Evolutionary conservation across 225 moss, liverwort and hornwort genomes (phyloP).

Genomic region (Ulota crispa): DNA sequence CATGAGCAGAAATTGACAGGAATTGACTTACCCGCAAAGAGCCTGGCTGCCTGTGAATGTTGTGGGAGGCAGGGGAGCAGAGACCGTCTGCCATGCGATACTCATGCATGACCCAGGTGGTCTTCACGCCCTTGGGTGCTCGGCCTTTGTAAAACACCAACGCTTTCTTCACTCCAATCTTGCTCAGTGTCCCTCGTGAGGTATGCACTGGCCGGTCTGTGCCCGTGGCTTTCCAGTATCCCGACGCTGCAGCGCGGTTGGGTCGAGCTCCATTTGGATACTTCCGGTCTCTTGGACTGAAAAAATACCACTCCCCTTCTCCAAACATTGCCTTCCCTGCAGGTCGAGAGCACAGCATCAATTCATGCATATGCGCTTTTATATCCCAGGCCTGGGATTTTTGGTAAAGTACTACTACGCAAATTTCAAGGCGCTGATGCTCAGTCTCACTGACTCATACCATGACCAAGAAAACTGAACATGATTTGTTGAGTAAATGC

Average conservation of each 20-base stretch:
- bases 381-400: neutral
- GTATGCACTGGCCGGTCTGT: constrained; percentile 89
- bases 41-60: constrained; percentile 64
- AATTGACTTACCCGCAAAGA: constrained; percentile 67
- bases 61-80: constrained; percentile 46
- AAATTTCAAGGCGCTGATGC: neutral
- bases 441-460: constrained; percentile 2
- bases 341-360: constrained; percentile 7
- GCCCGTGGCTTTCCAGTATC: constrained; percentile 99
- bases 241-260: constrained; percentile 91
- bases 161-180: constrained; percentile 98
- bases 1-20: neutral
- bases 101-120: constrained; percentile 99
- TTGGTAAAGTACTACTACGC: neutral
- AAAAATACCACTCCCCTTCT: constrained; percentile 98
- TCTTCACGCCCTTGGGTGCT: constrained; percentile 94
- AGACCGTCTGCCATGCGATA: constrained; percentile 89
- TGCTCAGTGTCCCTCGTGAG: constrained; percentile 50
- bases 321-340: constrained; percentile 89
- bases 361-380: neutral
- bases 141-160: constrained; percentile 97
- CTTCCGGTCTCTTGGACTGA: constrained; percentile 96
- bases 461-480: constrained; percentile 7
- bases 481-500: neutral
- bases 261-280: constrained; percentile 97